Conservation (phyloP, 1,284 basidiomycete genomes). For the Heterobasidion occidentale region DNA sequence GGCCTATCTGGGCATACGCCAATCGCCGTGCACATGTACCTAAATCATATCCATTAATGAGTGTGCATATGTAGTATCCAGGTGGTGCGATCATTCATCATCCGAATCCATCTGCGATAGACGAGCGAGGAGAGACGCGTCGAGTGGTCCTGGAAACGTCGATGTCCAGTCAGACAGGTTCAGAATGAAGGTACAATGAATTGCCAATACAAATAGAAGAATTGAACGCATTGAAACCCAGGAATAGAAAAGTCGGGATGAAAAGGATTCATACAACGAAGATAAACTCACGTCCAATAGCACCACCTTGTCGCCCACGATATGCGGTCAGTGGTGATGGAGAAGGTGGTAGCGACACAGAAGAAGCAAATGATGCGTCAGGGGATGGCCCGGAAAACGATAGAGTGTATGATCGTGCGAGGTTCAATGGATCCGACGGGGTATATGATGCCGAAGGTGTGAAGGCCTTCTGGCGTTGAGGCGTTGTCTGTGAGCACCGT, state of each 20-base stretch:
- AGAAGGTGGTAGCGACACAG: conserved; percentile 12
- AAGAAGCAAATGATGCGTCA: conserved; percentile 13
- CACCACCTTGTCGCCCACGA: conserved; percentile 16
- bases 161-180: not conserved
- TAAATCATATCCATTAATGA: not conserved
- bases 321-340: conserved; percentile 18
- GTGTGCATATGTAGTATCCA: not conserved
- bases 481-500: conserved; percentile 7
- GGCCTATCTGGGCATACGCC: too few relatives aligned
- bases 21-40: too few relatives aligned
- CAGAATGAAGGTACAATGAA: not conserved
- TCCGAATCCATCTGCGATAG: conserved; percentile 9
- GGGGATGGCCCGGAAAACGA: conserved; percentile 12
- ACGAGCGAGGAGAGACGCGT: conserved; percentile 9
- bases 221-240: not conserved
- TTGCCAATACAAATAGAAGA: not conserved
- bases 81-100: conserved; percentile 1
- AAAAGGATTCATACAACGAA: not conserved
- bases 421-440: conserved; percentile 11
- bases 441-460: not conserved
- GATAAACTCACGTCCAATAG: conserved; percentile 16
- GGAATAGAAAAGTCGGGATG: not conserved
- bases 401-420: conserved; percentile 10
- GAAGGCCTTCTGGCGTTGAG: conserved; percentile 13
- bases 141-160: conserved; percentile 5